Conservation (phyloP, 2,329 filamentous ascomycete species). For the Cladobotryum protrusum region DNA sequence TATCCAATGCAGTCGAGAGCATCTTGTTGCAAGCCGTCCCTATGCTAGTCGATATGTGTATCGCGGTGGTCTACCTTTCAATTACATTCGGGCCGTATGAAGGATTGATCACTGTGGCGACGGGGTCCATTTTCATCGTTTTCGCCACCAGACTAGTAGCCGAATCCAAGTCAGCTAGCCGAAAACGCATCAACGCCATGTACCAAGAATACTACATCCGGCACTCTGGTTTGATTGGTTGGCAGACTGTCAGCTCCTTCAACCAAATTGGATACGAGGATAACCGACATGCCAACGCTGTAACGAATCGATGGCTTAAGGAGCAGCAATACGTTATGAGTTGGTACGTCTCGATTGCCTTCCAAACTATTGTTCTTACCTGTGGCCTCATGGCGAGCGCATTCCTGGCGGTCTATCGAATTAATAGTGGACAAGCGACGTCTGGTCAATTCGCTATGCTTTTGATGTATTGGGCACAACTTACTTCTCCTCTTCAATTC, state of each 20-base stretch:
- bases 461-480: conserved; percentile 67
- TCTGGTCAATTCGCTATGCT: conserved; percentile 66
- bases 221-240: conserved; percentile 50
- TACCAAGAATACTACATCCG: conserved; percentile 52
- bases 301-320: conserved; percentile 34
- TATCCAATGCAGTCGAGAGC: conserved; percentile 52
- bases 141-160: conserved; percentile 47
- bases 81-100: conserved; percentile 55
- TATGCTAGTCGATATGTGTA: conserved; percentile 53
- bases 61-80: conserved; percentile 56
- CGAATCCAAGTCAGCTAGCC: conserved; percentile 42
- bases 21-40: conserved; percentile 53
- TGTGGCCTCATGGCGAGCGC: conserved; percentile 61
- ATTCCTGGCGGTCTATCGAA: conserved; percentile 57
- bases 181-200: conserved; percentile 45
- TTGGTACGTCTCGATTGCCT: conserved; percentile 47
- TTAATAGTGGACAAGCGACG: conserved; percentile 53
- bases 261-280: conserved; percentile 54
- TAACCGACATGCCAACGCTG: conserved; percentile 45
- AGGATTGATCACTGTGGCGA: conserved; percentile 55
- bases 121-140: conserved; percentile 50
- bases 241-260: conserved; percentile 54
- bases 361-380: conserved; percentile 58
- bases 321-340: conserved; percentile 34
- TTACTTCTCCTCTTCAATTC: conserved; percentile 65